Percentiles rank a stretch among this genome's conserved stretches.
phyloP scores from a whole-genome alignment of 495 filamentous ascomycete genomes.

The Podospora tetraspora region DNA sequence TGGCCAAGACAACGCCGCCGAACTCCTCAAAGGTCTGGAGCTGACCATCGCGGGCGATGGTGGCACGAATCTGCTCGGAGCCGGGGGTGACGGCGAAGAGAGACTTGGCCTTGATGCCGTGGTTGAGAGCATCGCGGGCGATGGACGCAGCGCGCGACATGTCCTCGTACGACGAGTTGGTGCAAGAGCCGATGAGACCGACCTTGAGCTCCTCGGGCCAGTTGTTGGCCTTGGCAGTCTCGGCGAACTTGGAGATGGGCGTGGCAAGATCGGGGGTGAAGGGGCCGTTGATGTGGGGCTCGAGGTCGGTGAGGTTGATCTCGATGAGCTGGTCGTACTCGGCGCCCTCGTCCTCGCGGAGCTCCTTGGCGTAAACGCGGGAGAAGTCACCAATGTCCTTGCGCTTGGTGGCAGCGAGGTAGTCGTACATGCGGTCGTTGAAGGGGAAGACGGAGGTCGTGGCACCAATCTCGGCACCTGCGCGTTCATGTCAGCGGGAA shows the following conservation, averaged over 20 bases:
- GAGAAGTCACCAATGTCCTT: conserved; percentile 84
- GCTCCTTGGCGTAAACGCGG: conserved; percentile 75
- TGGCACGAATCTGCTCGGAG: conserved; percentile 96
- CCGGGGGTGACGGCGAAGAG: conserved; percentile 93
- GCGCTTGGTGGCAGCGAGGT: conserved; percentile 90
- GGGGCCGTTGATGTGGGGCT: conserved; percentile 97
- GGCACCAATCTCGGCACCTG: conserved; percentile 80
- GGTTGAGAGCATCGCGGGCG: conserved; percentile 86
- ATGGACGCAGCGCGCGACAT: conserved; percentile 96
- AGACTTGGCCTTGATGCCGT: conserved; percentile 91
- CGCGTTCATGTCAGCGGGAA: conserved; percentile 2
- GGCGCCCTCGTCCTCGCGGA: conserved; percentile 85
- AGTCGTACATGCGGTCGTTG: conserved; percentile 96
- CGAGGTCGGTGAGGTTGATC: conserved; percentile 89
- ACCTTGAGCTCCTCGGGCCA: conserved; percentile 98
- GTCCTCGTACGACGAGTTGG: conserved; percentile 99
- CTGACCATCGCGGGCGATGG: conserved; percentile 92
- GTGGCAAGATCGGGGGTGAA: conserved; percentile 99
- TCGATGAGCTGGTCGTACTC: conserved; percentile 96
- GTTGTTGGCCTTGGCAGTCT: conserved; percentile 86
- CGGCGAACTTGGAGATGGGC: conserved; percentile 94
- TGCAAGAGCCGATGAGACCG: conserved; percentile 96
- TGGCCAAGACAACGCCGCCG: conserved; percentile 91
- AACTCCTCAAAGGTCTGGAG: conserved; percentile 96
- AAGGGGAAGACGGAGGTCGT: conserved; percentile 99